Evolutionary conservation across 2,329 filamentous ascomycete species (phyloP).

Genomic region (Emericellopsis atlantica): DNA sequence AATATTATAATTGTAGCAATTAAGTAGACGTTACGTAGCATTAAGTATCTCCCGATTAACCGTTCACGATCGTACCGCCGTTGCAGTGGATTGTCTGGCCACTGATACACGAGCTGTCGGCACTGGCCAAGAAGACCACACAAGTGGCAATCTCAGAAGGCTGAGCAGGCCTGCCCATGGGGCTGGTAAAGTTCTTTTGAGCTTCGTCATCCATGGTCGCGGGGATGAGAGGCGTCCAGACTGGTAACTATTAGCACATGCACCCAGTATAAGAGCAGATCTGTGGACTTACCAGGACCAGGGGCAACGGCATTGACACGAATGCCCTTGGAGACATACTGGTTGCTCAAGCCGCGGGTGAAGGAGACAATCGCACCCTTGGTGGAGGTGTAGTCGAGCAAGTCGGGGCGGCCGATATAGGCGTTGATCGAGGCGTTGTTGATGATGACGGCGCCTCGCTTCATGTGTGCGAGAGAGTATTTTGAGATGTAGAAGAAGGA

Average conservation of each 20-base stretch:
- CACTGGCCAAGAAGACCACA: conserved; percentile 67
- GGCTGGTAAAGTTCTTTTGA: conserved; percentile 59
- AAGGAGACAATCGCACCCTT: conserved; percentile 72
- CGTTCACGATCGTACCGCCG: conserved; percentile 34
- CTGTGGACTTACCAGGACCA: conserved; percentile 35
- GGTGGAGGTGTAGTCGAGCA: conserved; percentile 72
- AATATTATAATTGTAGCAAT: no score
- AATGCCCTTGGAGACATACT: conserved; percentile 59
- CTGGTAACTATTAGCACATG: conserved; percentile 12
- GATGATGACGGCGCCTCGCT: conserved; percentile 63
- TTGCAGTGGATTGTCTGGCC: conserved; percentile 54
- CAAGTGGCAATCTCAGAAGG: conserved; percentile 73
- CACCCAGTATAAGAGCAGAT: background rate
- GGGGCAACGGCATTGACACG: conserved; percentile 67
- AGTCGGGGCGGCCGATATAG: conserved; percentile 67
- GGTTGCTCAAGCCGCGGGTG: conserved; percentile 65
- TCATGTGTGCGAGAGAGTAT: conserved; percentile 64
- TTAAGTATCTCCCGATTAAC: conserved; percentile 14
- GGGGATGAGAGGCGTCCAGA: conserved; percentile 67
- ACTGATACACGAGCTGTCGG: conserved; percentile 61
- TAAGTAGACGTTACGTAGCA: no score
- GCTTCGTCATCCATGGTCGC: conserved; percentile 59
- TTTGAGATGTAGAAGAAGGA: conserved; percentile 72
- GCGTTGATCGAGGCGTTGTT: conserved; percentile 79
- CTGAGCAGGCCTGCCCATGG: conserved; percentile 67